Evolutionary conservation across 2,329 filamentous ascomycete species (phyloP).

Genomic region (Sporothrix inflata): DNA sequence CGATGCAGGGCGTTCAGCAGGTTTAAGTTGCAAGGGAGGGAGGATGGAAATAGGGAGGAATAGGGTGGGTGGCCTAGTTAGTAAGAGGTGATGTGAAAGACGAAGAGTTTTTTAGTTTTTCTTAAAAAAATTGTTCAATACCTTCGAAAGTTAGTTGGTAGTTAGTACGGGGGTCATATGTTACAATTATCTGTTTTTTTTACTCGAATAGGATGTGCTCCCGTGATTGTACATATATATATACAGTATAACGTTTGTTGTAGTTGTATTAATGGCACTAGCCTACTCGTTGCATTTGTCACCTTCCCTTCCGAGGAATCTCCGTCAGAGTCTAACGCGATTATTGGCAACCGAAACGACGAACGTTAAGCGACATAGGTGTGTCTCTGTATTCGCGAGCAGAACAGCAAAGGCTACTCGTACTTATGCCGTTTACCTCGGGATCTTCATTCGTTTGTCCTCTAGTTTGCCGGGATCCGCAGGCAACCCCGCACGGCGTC

Average conservation of each 20-base stretch:
- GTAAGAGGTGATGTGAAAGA: background rate
- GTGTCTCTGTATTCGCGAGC: no score
- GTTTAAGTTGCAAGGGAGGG: background rate
- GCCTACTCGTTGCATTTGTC: no score
- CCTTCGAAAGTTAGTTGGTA: background rate
- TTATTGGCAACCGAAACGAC: no score
- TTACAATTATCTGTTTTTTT: background rate
- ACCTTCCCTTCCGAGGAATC: no score
- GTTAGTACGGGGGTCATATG: background rate
- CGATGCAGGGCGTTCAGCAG: constrained; percentile 29
- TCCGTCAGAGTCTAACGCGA: no score
- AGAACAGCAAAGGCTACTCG: no score
- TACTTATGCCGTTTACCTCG: background rate
- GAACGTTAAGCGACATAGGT: no score
- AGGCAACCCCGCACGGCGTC: background rate
- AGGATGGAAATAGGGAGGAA: background rate
- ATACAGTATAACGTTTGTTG: no score
- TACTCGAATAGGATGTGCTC: background rate
- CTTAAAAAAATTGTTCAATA: background rate
- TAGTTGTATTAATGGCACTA: no score
- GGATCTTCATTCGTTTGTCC: background rate
- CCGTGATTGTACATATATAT: no score
- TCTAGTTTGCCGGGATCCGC: background rate
- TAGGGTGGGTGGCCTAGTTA: background rate
- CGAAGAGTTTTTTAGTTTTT: no score